Conservation (phyloP, 2,329 filamentous ascomycete species). For the Neoscytalidium dimidiatum region DNA sequence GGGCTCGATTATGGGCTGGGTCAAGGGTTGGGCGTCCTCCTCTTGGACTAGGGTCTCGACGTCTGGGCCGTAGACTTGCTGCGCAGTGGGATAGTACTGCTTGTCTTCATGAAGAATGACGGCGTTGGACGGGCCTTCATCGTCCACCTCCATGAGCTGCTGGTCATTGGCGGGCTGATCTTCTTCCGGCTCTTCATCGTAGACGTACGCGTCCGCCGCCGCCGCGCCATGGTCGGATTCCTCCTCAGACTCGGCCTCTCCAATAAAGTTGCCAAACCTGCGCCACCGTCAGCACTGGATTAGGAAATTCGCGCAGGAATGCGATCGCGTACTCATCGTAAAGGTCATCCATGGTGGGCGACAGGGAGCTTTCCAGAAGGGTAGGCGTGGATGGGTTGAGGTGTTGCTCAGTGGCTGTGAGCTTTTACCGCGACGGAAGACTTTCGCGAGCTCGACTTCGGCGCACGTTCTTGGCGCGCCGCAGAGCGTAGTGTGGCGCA, state of each 20-base stretch:
- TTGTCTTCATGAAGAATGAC: constrained; percentile 99
- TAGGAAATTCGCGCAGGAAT: not conserved
- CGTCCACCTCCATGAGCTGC: constrained; percentile 92
- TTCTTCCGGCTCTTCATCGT: constrained; percentile 67
- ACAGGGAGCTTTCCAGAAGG: not conserved
- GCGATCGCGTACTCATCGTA: constrained; percentile 76
- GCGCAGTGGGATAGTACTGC: constrained; percentile 97
- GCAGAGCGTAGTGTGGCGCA: not conserved
- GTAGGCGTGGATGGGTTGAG: not conserved
- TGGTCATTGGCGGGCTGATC: constrained; percentile 61
- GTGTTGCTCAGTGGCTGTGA: not conserved
- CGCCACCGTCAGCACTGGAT: constrained; percentile 21
- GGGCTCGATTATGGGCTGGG: constrained; percentile 90
- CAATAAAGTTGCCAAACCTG: constrained; percentile 98
- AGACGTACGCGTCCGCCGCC: constrained; percentile 77
- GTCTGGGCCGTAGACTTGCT: constrained; percentile 90
- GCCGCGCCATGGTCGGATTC: constrained; percentile 78
- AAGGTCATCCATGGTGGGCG: constrained; percentile 78
- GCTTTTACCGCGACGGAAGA: constrained; percentile 10
- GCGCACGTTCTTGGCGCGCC: constrained; percentile 15
- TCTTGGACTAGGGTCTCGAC: constrained; percentile 96
- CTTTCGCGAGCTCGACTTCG: constrained; percentile 14
- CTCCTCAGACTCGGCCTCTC: constrained; percentile 87
- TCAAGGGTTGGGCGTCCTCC: constrained; percentile 91
- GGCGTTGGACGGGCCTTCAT: constrained; percentile 89